Percentiles rank a stretch among this genome's conserved stretches.
These are phyloP conservation scores for Emmonsiellopsis sp. DNA, from an alignment of 2,329 filamentous ascomycete genomes.

Conservation along the genomic window DNA sequence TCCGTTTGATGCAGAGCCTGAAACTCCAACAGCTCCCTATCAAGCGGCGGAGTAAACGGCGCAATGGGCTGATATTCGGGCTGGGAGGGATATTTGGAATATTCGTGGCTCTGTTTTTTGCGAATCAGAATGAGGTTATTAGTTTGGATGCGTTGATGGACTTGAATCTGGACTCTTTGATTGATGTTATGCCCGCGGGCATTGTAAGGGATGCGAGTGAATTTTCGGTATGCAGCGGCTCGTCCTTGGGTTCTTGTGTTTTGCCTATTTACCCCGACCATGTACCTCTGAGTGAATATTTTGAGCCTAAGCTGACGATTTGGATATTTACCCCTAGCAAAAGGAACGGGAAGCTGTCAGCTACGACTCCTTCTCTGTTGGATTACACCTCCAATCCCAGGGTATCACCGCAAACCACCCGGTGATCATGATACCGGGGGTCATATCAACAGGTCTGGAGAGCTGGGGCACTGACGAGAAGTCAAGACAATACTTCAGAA, in stretches of 20 bases:
- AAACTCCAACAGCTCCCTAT: conserved; percentile 15
- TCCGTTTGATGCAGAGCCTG: conserved; percentile 24
- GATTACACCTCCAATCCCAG: conserved; percentile 69
- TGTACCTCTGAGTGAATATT: not conserved
- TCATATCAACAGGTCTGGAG: conserved; percentile 94
- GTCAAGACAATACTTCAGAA: conserved; percentile 86
- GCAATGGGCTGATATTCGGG: conserved; percentile 72
- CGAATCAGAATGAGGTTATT: conserved; percentile 79
- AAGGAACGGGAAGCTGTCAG: conserved; percentile 79
- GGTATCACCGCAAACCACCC: conserved; percentile 77
- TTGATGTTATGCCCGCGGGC: conserved; percentile 80
- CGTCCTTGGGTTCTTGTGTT: not conserved
- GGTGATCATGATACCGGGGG: conserved; percentile 93
- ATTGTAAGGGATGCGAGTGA: conserved; percentile 80
- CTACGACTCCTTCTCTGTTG: conserved; percentile 91
- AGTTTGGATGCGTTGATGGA: conserved; percentile 65
- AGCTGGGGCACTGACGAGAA: conserved; percentile 86
- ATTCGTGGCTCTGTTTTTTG: conserved; percentile 81
- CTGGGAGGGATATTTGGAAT: conserved; percentile 87
- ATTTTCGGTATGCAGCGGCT: conserved; percentile 66
- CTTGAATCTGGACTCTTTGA: conserved; percentile 70
- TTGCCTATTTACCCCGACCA: not conserved
- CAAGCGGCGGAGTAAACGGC: conserved; percentile 53
- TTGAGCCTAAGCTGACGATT: conserved; percentile 7
- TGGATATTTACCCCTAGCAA: conserved; percentile 41